A percentile compares a stretch with the other conserved stretches of the same genome.
Evolutionary conservation across 2,329 filamentous ascomycete species (phyloP).

Genomic region (Blastomyces percursus): DNA sequence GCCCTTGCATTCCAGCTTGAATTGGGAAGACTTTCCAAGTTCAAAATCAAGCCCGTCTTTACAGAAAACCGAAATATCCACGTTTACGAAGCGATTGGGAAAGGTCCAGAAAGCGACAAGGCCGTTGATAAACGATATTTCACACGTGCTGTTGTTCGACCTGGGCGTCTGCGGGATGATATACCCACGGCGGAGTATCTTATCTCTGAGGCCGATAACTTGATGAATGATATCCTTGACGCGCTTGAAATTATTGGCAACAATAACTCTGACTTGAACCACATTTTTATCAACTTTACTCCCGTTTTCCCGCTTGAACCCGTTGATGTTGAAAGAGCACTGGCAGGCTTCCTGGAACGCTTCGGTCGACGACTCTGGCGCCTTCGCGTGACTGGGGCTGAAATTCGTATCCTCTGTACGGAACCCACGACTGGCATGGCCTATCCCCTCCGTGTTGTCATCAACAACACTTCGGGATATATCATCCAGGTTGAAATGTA

Average conservation of each 20-base stretch:
- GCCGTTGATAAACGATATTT: slow-evolving; percentile 77
- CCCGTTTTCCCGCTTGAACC: slow-evolving; percentile 90
- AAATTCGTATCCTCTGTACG: slow-evolving; percentile 97
- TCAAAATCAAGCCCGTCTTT: slow-evolving; percentile 96
- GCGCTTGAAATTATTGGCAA: slow-evolving; percentile 97
- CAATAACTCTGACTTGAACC: slow-evolving; percentile 98
- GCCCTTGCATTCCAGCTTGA: slow-evolving; percentile 98
- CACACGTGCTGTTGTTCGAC: slow-evolving; percentile 86
- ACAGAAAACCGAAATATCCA: slow-evolving; percentile 99
- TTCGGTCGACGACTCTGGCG: slow-evolving; percentile 94
- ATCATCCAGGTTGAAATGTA: slow-evolving; percentile 97
- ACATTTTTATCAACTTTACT: slow-evolving; percentile 99
- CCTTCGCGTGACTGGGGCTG: slow-evolving; percentile 88
- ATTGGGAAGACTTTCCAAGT: slow-evolving; percentile 84
- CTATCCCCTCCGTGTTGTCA: slow-evolving; percentile 87
- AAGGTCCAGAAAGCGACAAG: slow-evolving; percentile 78
- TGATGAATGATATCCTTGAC: slow-evolving; percentile 96
- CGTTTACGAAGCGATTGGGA: slow-evolving; percentile 93
- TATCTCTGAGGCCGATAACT: slow-evolving; percentile 88
- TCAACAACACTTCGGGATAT: slow-evolving; percentile 97
- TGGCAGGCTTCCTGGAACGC: slow-evolving; percentile 90
- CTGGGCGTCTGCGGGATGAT: slow-evolving; percentile 87
- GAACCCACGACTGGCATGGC: slow-evolving; percentile 73
- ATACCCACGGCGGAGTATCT: slow-evolving; percentile 98
- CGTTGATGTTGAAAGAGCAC: slow-evolving; percentile 78